Percentiles rank a stretch among this genome's conserved stretches.
Evolutionary conservation across 1,139 yeast genomes (phyloP).

Genomic region (Diutina siamensis): DNA sequence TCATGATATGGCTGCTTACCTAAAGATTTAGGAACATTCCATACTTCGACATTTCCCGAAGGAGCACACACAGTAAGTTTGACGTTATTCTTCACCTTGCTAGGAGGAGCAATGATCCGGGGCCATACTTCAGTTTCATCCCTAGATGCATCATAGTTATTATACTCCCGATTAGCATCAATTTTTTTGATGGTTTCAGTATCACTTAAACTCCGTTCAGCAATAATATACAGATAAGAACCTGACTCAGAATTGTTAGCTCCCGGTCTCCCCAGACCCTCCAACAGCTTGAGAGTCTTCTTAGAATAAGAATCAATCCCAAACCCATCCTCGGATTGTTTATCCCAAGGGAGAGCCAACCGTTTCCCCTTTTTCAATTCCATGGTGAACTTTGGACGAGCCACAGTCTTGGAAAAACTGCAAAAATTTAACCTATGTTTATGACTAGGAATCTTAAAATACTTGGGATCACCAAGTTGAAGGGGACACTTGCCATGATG

Average conservation of each 20-base stretch:
- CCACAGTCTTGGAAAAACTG: slow-evolving; percentile 59
- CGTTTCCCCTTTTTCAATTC: slow-evolving; percentile 77
- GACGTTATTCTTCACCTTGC: slow-evolving; percentile 76
- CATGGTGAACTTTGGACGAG: slow-evolving; percentile 64
- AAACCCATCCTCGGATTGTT: slow-evolving; percentile 38
- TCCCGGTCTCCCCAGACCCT: slow-evolving; percentile 59
- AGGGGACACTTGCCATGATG: slow-evolving; percentile 85
- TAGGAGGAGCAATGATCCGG: slow-evolving; percentile 60
- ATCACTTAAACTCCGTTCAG: slow-evolving; percentile 43
- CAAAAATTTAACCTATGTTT: slow-evolving; percentile 64
- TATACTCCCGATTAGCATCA: slow-evolving; percentile 20
- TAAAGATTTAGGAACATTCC: slow-evolving; percentile 77
- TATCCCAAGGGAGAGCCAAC: slow-evolving; percentile 65
- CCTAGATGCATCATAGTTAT: slow-evolving; percentile 10
- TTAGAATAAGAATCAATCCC: slow-evolving; percentile 28
- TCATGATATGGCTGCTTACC: slow-evolving; percentile 76
- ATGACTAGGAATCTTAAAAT: slow-evolving; percentile 47
- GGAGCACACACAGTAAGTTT: slow-evolving; percentile 71
- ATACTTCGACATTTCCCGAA: slow-evolving; percentile 67
- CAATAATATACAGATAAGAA: slow-evolving; percentile 64
- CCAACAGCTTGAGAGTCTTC: slow-evolving; percentile 18
- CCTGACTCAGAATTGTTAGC: slow-evolving; percentile 67
- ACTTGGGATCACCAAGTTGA: slow-evolving; percentile 65
- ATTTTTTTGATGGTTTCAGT: slow-evolving; percentile 22
- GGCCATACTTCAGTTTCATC: slow-evolving; percentile 42